A percentile compares a stretch with the other conserved stretches of the same genome.
phyloP scores from a whole-genome alignment of 1,284 basidiomycete genomes.

The Puccinia novopanici region DNA sequence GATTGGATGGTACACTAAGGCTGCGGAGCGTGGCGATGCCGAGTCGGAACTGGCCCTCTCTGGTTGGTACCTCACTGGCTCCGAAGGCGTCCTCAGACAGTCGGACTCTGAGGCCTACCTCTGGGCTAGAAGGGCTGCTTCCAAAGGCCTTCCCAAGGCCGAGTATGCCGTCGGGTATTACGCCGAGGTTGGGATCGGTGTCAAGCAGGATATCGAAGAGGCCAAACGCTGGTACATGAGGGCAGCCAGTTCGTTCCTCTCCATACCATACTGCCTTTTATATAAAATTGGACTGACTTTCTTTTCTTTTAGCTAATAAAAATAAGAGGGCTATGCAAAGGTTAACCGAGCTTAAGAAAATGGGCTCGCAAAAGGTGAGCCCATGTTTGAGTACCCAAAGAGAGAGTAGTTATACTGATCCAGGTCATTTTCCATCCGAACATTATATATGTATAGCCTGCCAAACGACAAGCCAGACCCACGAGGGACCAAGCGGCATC shows the following conservation, averaged over 20 bases:
- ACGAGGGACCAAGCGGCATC: slow-evolving; percentile 87
- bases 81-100: slow-evolving; percentile 91
- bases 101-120: slow-evolving; percentile 92
- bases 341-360: slow-evolving; percentile 71
- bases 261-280: neutral
- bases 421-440: slow-evolving; percentile 23
- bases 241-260: slow-evolving; percentile 69
- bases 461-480: slow-evolving; percentile 73
- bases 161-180: slow-evolving; percentile 88
- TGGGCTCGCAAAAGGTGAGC: slow-evolving; percentile 52
- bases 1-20: slow-evolving; percentile 98
- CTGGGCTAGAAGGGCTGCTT: slow-evolving; percentile 61
- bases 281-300: neutral
- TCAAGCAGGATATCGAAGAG: slow-evolving; percentile 91
- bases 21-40: slow-evolving; percentile 89
- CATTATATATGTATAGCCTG: slow-evolving; percentile 68
- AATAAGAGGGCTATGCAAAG: slow-evolving; percentile 93
- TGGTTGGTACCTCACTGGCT: slow-evolving; percentile 79
- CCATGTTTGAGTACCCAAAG: slow-evolving; percentile 55
- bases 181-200: slow-evolving; percentile 94
- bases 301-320: slow-evolving; percentile 71
- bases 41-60: slow-evolving; percentile 93
- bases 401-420: slow-evolving; percentile 64
- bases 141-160: slow-evolving; percentile 62
- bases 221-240: slow-evolving; percentile 99